These are phyloP conservation scores for Crepidotus variabilis DNA, from an alignment of 768 basidiomycete genomes.

Conservation along the genomic window DNA sequence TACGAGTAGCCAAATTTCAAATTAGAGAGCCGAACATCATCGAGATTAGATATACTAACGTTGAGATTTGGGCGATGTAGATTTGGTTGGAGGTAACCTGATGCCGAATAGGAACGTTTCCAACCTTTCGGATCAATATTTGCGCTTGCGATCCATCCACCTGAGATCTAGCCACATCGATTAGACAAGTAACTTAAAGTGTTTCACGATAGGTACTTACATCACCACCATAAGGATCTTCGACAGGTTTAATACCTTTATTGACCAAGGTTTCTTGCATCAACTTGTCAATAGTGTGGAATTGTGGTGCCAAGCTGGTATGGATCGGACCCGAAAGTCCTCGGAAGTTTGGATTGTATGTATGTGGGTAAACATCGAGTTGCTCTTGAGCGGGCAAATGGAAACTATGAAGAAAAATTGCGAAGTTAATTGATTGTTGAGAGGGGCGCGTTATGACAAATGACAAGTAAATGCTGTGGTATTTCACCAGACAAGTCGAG, in stretches of 20 bases:
- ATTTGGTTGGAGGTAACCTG: slow-evolving; percentile 60
- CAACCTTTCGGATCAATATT: slow-evolving; percentile 35
- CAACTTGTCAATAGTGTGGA: slow-evolving; percentile 22
- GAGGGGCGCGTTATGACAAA: background rate
- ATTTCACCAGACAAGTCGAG: no score
- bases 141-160: slow-evolving; percentile 15
- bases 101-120: slow-evolving; percentile 60
- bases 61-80: slow-evolving; percentile 57
- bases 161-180: slow-evolving; percentile 16
- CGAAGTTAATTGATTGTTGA: background rate
- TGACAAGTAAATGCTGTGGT: background rate
- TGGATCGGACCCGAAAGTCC: slow-evolving; percentile 27
- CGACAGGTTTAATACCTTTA: slow-evolving; percentile 18
- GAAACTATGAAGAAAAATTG: slow-evolving; percentile 16
- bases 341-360: slow-evolving; percentile 18
- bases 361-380: slow-evolving; percentile 22
- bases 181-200: background rate
- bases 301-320: slow-evolving; percentile 22
- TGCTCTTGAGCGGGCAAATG: slow-evolving; percentile 23
- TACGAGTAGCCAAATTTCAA: background rate
- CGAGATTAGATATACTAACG: slow-evolving; percentile 49
- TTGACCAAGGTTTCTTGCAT: slow-evolving; percentile 22
- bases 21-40: slow-evolving; percentile 20
- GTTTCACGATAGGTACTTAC: slow-evolving; percentile 9
- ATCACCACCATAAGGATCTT: slow-evolving; percentile 28